Base-by-base conservation (phyloP, 2,329 filamentous ascomycete genomes). In the Alternaria gansuensis region DNA sequence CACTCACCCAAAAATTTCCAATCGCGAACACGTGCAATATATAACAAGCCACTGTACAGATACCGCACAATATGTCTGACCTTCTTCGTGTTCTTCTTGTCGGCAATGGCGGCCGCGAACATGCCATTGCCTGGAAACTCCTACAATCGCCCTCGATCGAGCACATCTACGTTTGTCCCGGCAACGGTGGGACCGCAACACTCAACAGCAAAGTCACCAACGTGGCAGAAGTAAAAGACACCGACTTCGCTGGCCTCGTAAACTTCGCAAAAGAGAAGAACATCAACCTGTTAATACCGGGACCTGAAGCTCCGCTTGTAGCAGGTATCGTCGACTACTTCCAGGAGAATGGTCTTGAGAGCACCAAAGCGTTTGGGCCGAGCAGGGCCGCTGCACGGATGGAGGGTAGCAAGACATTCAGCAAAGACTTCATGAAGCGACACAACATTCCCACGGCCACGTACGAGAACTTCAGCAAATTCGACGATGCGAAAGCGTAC, bases 371-470 rank as follows among this genome's bases (percentile, higher is more conserved):
- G 78, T 98, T 97, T 74, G 95, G 94, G 2, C 95, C 95, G 5
- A 90, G 88, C 57, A 88, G 90, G 79, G 87, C 87, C 48, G 94
- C 95, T 23, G 93, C 95, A 17, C 86, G 87, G 43, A 92, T 99
- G 85, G 95, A 99, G 80, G 95, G 95, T 60, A 96, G 91, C 81
- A 99, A 99, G 83, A 91, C 94, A 10, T 98, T 96, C 78, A 93
- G 91, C 62, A 99, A 99, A 77, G 93, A 98, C 78, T 98, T 98
- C 75, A 99, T 98, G 95, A 89, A 90, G 78, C 88, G 89, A 66
- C 88, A 96, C 80, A 85, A 85, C 71, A 96, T 99, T 69, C 93
- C 94, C 36, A 98, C 95, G 1, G 95, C 95, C 14, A 87, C 86
- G 37, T 98, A 97, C 81, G 87, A 90, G 77, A 97, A 96, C 81